Base-by-base conservation (phyloP, 2,329 filamentous ascomycete genomes). In the Coniochaeta sp. region DNA sequence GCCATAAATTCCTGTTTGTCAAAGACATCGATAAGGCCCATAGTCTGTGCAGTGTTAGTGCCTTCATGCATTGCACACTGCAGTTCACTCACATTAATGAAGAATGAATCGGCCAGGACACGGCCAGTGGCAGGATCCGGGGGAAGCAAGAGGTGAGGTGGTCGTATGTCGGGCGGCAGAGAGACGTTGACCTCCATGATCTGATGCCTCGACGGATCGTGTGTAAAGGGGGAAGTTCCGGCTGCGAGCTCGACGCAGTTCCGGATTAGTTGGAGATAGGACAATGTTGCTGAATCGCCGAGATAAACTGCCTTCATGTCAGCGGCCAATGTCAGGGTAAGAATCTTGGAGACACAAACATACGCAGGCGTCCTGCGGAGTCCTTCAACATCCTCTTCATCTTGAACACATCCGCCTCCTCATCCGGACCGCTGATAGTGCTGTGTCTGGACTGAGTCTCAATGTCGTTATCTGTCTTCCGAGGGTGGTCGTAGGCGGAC, bases 251-350 rank as follows among this genome's bases (percentile, higher is more conserved):
- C 76, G 4, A 85, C 79, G 57, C 84, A 76, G 66, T 79, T 77
- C 9, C 82, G 77, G 16, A 85, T 74, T 42, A 81, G 67, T 52
- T 84, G 78, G 3, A 85, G 67, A 57, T 80, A 84, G 0, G 82
- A 81, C 6, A 85, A 67, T 0, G 79, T 79, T 1, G 81, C 80
- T 2, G 82, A 81, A 56, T 84, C 79, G n/a, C 82, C 82, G 54
- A 84, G 71, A 55, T 83, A 85, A 22, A 82, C 78, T 80, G 18
- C 4, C 18, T 8, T 49, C 35, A 53, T 53, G 53, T 62, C 40
- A 61, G 60, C 13, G 31, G 6, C 45, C 12, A 30, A 14, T n/a
- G n/a, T n/a, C 20, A 5, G 12, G 26, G 38, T 6, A 30, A 13
- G n/a, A 22, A 4, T 31, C 30, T 48, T 27, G 28, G 32, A 18